Base-by-base conservation (phyloP, 768 basidiomycete species). In the Mycena kentingensis region DNA sequence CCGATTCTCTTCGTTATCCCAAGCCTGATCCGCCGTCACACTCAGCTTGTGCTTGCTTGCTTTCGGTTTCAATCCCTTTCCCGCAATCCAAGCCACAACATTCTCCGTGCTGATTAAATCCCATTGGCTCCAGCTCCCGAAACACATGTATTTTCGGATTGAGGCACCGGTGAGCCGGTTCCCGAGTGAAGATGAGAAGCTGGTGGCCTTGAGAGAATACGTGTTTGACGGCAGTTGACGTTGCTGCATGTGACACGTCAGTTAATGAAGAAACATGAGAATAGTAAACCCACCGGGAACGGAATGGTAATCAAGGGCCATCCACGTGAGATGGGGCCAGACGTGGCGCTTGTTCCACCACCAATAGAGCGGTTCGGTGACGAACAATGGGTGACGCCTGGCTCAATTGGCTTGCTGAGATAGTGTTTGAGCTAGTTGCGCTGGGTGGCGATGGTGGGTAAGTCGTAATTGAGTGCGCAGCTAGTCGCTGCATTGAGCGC, bases 261-360 rank as follows among this genome's bases (percentile, higher is more conserved):
- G 41, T 44, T 12, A 51, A 55, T 4, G 57, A 42, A 24, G 27
- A 15, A 60, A 11, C 8, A 50, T 42, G 18, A 52, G 37, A 3
- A 57, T n/a, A n/a, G n/a, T n/a, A 51, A 24, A 66, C 60, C n/a
- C 49, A 70, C 68, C 65, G 3, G 65, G 70, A 31, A 72, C 67
- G 10, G 49, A 55, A 1, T 69, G 57, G 31, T 73, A 72, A 41
- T 73, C 66, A 0, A 69, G 39, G 6, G 67, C 73, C 71, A 75
- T 71, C 0, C 62, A 52, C 0, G 64, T 67, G 1, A 74, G 65
- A 4, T 45, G 37, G 4, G 70, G 71, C 53, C 62, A 74, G 1
- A 55, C 50, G 3, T 45, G 3, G 21, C 51, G 47, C 3, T 47
- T 37, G 5, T 65, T 54, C 10, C 25, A 16, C 72, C 73, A 73